Percentiles rank a stretch among this genome's conserved stretches.
Evolutionary conservation across 1,284 basidiomycete genomes (phyloP).

Genomic region (Sphagnurus paluster): DNA sequence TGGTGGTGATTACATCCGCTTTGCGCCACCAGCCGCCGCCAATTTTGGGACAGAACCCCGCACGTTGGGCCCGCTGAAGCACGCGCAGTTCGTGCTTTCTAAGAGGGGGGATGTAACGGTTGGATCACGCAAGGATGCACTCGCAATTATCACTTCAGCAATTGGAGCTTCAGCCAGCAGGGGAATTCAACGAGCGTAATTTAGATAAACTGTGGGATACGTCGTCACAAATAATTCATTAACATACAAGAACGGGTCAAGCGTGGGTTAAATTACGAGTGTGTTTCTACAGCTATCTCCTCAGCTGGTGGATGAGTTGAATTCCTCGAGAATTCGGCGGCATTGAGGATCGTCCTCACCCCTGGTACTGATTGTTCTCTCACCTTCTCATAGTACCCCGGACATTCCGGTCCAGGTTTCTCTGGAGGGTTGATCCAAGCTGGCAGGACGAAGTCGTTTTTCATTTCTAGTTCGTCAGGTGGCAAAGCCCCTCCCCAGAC

Average conservation of each 20-base stretch:
- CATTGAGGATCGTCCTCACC: neutral
- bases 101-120: slow-evolving; percentile 43
- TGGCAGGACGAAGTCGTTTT: slow-evolving; percentile 29
- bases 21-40: slow-evolving; percentile 28
- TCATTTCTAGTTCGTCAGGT: slow-evolving; percentile 22
- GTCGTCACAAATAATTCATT: slow-evolving; percentile 14
- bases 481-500: slow-evolving; percentile 51
- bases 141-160: slow-evolving; percentile 30
- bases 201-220: slow-evolving; percentile 7
- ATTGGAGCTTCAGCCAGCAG: slow-evolving; percentile 3
- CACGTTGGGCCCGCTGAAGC: slow-evolving; percentile 38
- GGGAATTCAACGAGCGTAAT: slow-evolving; percentile 7
- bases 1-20: slow-evolving; percentile 54
- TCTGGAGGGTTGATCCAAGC: slow-evolving; percentile 20
- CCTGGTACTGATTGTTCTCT: neutral
- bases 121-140: slow-evolving; percentile 28
- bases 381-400: neutral
- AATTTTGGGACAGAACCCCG: slow-evolving; percentile 25
- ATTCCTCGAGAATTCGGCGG: slow-evolving; percentile 1
- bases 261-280: neutral
- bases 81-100: slow-evolving; percentile 43
- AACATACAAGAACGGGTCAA: slow-evolving; percentile 6
- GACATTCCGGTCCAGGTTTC: neutral
- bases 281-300: neutral
- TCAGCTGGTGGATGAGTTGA: neutral